Evolutionary conservation across 2,329 filamentous ascomycete species (phyloP), one percentile per base, ranked within the genome.

Genomic region (Phialocephala sp.): DNA sequence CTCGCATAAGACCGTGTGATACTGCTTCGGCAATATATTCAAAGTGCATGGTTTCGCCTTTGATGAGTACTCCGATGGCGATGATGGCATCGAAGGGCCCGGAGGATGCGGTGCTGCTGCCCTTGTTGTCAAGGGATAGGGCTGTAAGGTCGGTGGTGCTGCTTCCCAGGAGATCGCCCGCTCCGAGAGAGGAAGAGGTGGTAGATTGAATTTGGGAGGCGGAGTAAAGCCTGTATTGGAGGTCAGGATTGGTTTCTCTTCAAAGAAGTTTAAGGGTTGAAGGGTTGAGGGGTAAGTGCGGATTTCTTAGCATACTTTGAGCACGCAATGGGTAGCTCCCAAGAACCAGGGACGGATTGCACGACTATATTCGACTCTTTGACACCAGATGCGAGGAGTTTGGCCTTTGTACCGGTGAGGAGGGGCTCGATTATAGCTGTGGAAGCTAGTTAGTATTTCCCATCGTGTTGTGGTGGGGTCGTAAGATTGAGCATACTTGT

Each of bases 31-130:
- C 87, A 74, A 99, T 99, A 82, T 99, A 98, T 81, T 99, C 95
- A 76, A 99, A 99, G 81, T 99, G 95, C 93, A 97, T 97, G 8
- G 95, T 98, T 80, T 97, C 92, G 78, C 95, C 95, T 83, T 99
- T 99, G 82, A 99, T 97, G 67, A 99, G 87, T 64, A 97, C 94
- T 63, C 95, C 95, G 72, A 99, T 91, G 61, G 95, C 93, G 71
- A 99, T 94, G 69, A 99, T 89, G 68, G 95, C 95, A 77, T 98
- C 94, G 75, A 98, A 98, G 22, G 93, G 87, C 63, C 83, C 80
- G 65, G 85, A 80, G 68, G 82, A 74, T n/a, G 79, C 72, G 2
- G 80, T 74, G 36, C 79, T 67, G 22, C 82, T 68, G 18, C 81
- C 72, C 57, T 79, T 73, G 24, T 65, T 11, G 63, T 82, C 68